Conservation (phyloP, 2,329 filamentous ascomycete species). For the Colletotrichum lindemuthianum region DNA sequence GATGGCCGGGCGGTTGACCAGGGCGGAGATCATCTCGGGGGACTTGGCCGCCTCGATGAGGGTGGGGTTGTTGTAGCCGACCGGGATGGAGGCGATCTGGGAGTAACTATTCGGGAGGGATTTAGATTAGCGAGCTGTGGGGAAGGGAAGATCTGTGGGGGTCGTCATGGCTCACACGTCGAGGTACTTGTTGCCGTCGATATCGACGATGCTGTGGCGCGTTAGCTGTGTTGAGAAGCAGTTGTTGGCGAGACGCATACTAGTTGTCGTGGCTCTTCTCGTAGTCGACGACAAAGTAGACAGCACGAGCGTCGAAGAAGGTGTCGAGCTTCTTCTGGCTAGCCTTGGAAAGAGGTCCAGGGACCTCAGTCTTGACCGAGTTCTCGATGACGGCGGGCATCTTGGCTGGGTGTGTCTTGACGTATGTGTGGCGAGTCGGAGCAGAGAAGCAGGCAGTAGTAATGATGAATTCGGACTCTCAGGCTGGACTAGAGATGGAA, state of each 20-base stretch:
- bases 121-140: conserved; percentile 17
- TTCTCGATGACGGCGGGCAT: conserved; percentile 48
- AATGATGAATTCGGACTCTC: not conserved
- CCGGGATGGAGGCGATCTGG: conserved; percentile 85
- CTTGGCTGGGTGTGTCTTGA: conserved; percentile 28
- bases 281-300: conserved; percentile 64
- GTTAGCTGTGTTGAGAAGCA: not conserved
- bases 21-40: conserved; percentile 75
- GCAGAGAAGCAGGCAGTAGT: not conserved
- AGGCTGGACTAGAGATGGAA: not conserved
- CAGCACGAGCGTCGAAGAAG: conserved; percentile 62
- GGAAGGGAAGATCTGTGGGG: not conserved
- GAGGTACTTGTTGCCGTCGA: conserved; percentile 60
- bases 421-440: not conserved
- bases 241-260: conserved; percentile 33
- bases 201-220: conserved; percentile 53
- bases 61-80: conserved; percentile 82
- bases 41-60: conserved; percentile 73
- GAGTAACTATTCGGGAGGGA: conserved; percentile 63
- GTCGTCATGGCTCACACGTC: conserved; percentile 52
- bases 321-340: conserved; percentile 54
- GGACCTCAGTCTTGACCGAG: conserved; percentile 50
- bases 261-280: conserved; percentile 63
- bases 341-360: conserved; percentile 52
- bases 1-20: conserved; percentile 83